Evolutionary conservation across 495 filamentous ascomycete genomes (phyloP), one percentile per base, ranked within the genome.

Genomic region (Podospora appendiculata): DNA sequence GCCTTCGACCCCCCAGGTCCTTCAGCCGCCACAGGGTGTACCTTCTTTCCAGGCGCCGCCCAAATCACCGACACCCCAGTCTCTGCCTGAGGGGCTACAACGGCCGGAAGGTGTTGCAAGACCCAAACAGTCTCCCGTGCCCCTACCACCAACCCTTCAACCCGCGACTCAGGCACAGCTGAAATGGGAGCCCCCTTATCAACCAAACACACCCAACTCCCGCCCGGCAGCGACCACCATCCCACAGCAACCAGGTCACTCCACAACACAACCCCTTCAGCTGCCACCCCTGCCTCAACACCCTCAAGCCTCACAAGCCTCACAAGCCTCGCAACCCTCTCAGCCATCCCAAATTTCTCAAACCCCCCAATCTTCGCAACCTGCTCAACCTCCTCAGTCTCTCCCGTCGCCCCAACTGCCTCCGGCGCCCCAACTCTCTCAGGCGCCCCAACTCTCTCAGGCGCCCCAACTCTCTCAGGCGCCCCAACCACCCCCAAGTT

Each of bases 111-210:
- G 57, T 4, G 51, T 51, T 14, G 34, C 32, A 16, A 59, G 55
- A 38, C 36, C 59, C 8, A 48, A 41, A 32, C 57, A 53, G 46
- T 44, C 57, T 8, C 52, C 60, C 0, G 34, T 32, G 1, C 46
- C 42, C 32, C 50, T n/a, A 36, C 53, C 49, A 2, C 13, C 44
- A 6, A 47, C 38, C 32, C 40, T 47, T 25, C 60, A 58, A 36
- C 14, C 48, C 19, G 44, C 50, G 32, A 40, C 54, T 45, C 61
- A 62, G 35, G 63, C 58, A 6, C 54, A 65, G 32, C 60, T 73
- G 44, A 76, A 73, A 59, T 78, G 74, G 75, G 77, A 79, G 51
- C 72, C 70, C 7, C 73, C 66, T 8, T 80, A 79, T 48, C 74
- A 76, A 47, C 70, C 64, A 43, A 52, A 55, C 41, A 47, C 52